Conservation (phyloP, 805 yeast species). For the Ogataea polymorpha region DNA sequence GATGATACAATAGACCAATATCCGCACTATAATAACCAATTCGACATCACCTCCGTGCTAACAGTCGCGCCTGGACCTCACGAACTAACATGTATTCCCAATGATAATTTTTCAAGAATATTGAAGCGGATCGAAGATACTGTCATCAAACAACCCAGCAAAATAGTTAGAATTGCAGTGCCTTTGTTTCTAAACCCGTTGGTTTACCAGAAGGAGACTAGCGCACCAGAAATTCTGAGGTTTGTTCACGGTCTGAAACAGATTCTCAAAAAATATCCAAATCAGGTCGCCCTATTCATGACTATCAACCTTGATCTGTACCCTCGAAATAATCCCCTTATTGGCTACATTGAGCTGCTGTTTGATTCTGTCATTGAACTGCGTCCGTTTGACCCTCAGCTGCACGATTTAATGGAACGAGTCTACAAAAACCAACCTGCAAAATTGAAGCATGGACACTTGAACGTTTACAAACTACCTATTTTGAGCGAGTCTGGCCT, state of each 20-base stretch:
- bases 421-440: conserved; percentile 71
- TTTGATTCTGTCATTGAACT: conserved; percentile 69
- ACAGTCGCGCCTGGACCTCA: conserved; percentile 61
- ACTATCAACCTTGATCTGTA: conserved; percentile 66
- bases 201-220: conserved; percentile 49
- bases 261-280: conserved; percentile 44
- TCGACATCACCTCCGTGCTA: conserved; percentile 73
- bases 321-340: conserved; percentile 47
- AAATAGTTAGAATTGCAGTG: conserved; percentile 60
- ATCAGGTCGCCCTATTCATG: conserved; percentile 42
- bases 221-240: conserved; percentile 49
- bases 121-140: conserved; percentile 40
- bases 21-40: conserved; percentile 59
- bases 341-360: conserved; percentile 54
- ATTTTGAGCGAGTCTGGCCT: conserved; percentile 70
- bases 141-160: conserved; percentile 41
- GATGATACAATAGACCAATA: conserved; percentile 32
- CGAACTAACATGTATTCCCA: conserved; percentile 58
- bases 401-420: conserved; percentile 61
- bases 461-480: conserved; percentile 73
- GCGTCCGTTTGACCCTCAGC: conserved; percentile 77
- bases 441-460: conserved; percentile 80
- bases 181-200: conserved; percentile 84
- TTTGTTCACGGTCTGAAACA: conserved; percentile 59
- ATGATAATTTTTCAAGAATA: conserved; percentile 27